phyloP scores from a whole-genome alignment of 495 filamentous ascomycete species.

The Cercophora sp. region DNA sequence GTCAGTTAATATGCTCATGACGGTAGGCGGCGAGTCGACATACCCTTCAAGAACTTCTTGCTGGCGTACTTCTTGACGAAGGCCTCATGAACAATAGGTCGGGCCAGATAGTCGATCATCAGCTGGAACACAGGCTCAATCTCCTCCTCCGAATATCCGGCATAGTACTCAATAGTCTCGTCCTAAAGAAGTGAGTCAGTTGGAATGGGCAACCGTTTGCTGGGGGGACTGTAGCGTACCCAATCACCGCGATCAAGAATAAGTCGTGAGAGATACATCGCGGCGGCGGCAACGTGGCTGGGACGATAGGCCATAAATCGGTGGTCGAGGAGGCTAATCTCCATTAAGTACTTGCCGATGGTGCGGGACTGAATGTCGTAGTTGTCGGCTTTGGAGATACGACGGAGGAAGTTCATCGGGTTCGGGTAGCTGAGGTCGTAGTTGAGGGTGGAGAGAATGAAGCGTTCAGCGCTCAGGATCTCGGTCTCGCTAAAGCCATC shows the following conservation, averaged over 20 bases:
- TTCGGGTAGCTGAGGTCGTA: slow-evolving; percentile 99
- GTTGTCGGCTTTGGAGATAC: slow-evolving; percentile 97
- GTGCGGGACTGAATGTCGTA: slow-evolving; percentile 98
- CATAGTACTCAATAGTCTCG: slow-evolving; percentile 83
- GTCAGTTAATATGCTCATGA: slow-evolving; percentile 14
- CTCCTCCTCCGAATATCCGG: slow-evolving; percentile 88
- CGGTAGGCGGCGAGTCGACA: slow-evolving; percentile 9
- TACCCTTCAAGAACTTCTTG: slow-evolving; percentile 98
- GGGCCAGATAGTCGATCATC: slow-evolving; percentile 92
- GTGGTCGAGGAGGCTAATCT: slow-evolving; percentile 92
- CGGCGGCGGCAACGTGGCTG: slow-evolving; percentile 82
- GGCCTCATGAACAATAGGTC: slow-evolving; percentile 86
- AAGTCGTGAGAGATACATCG: slow-evolving; percentile 91
- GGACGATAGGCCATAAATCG: slow-evolving; percentile 83
- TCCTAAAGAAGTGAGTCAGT: slow-evolving; percentile 58
- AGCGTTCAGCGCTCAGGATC: slow-evolving; percentile 94
- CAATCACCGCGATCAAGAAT: slow-evolving; percentile 86
- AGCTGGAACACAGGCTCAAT: slow-evolving; percentile 87
- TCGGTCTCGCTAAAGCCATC: slow-evolving; percentile 95
- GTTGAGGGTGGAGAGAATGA: slow-evolving; percentile 81
- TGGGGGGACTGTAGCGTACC: slow-evolving; percentile 54
- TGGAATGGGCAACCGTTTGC: slow-evolving; percentile 16
- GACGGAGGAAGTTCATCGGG: slow-evolving; percentile 97
- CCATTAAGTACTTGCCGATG: slow-evolving; percentile 96
- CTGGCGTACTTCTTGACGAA: slow-evolving; percentile 99